Percentiles rank a stretch among this genome's conserved stretches.
Evolutionary conservation across 768 basidiomycete species (phyloP).

Genomic region (Termitomyces eurrhizus): DNA sequence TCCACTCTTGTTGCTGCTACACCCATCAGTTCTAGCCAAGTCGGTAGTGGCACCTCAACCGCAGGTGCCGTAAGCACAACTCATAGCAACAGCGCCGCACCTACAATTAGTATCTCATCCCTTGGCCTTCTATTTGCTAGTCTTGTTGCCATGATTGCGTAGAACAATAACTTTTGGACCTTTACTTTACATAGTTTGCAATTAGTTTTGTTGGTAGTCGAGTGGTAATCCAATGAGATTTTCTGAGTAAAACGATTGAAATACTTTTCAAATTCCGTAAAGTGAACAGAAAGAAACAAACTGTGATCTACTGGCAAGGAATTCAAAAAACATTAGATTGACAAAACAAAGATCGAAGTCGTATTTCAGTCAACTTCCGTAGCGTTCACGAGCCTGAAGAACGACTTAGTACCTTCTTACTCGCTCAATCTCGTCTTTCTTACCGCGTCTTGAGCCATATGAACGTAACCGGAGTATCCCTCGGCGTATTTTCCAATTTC

Average conservation of each 20-base stretch:
- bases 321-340: conserved; percentile 4
- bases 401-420: conserved; percentile 13
- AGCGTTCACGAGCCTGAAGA: conserved; percentile 37
- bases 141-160: conserved; percentile 2
- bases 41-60: conserved; percentile 10
- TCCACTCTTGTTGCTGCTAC: conserved; percentile 43
- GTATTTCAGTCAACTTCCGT: conserved; percentile 23
- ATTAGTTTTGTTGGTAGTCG: background rate
- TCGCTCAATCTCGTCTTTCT: conserved; percentile 17
- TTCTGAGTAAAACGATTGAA: background rate
- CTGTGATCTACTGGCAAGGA: conserved; percentile 7
- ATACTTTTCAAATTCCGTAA: background rate
- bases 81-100: conserved; percentile 7
- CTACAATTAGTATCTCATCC: conserved; percentile 2
- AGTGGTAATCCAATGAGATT: background rate
- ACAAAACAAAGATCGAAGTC: background rate
- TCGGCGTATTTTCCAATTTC: conserved; percentile 72
- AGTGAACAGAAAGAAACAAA: background rate
- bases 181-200: background rate
- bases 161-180: background rate
- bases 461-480: conserved; percentile 65
- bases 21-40: conserved; percentile 11
- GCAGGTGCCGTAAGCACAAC: conserved; percentile 12
- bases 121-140: conserved; percentile 6
- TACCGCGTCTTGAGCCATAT: conserved; percentile 71